Evolutionary conservation across 495 filamentous ascomycete genomes (phyloP), one percentile per base, ranked within the genome.

Genomic region (Neurospora intermedia): DNA sequence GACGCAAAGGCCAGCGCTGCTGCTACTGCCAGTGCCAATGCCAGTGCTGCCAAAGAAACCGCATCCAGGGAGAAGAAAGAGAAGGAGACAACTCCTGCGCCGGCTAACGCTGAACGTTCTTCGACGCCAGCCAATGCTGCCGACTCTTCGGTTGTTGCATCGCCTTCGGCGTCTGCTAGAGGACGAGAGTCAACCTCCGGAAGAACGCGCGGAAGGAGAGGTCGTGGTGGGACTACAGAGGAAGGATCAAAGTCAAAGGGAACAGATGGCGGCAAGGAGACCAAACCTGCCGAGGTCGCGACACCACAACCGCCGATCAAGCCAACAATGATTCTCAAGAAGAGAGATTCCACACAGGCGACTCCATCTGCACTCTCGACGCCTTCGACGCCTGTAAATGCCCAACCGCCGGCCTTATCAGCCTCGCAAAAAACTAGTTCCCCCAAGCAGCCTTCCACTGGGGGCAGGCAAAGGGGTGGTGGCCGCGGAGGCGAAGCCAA

Each of bases 1-100:
- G 81, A 84, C 6, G 71, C 82, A 73, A 85, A 85, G 69, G 77
- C 81, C 69, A 80, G 83, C 42, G 79, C 77, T n/a, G 70, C 78
- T 41, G 69, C 76, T 70, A 43, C 41, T 18, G 4, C 73, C 2
- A 59, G 20, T 48, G 39, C 71, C 20, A 59, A 59, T 46, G 73
- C 75, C 20, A 81, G 80, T 74, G 75, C 74, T 66, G 38, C 79
- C 1, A 82, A 82, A 43, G 85, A 83, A 74, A 74, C 77, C 45
- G 41, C 80, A 15, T 66, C 81, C 23, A 41, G 54, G 13, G 54
- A 66, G 54, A 66, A 66, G 15, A 66, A 66, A 13, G 54, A 62
- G 3, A 77, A 77, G 71, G 76, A 76, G 45, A 6, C 71, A 27
- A 43, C 75, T 31, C 77, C 80, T 39, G 46, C 77, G 27, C 62